These are phyloP conservation scores for Astraeus odoratus DNA, from an alignment of 768 basidiomycete species.

Conservation along the genomic window DNA sequence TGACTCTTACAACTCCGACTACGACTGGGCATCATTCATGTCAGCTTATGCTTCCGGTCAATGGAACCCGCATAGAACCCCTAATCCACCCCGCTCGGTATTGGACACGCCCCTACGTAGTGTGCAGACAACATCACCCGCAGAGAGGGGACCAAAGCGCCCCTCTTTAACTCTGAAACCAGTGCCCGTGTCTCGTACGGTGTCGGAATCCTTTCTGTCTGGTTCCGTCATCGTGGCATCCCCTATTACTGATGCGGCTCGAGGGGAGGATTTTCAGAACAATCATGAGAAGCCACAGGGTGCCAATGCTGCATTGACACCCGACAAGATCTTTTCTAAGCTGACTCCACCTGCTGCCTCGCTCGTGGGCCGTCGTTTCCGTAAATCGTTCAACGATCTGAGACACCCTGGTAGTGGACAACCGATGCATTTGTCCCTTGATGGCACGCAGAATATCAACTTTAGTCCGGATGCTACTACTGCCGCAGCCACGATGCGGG, in stretches of 20 bases:
- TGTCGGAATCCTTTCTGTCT: slow-evolving; percentile 9
- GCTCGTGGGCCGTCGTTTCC: slow-evolving; percentile 33
- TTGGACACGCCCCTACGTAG: slow-evolving; percentile 16
- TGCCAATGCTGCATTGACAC: slow-evolving; percentile 14
- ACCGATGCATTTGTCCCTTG: slow-evolving; percentile 21
- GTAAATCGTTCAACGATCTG: slow-evolving; percentile 41
- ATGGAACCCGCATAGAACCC: slow-evolving; percentile 74
- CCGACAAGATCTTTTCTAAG: slow-evolving; percentile 22
- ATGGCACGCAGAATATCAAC: slow-evolving; percentile 22
- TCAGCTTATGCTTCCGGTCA: slow-evolving; percentile 67
- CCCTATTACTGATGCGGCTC: slow-evolving; percentile 8
- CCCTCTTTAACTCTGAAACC: slow-evolving; percentile 1
- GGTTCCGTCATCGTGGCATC: slow-evolving; percentile 7
- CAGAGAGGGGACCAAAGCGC: slow-evolving; percentile 5
- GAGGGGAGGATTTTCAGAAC: slow-evolving; percentile 15
- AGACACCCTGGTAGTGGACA: slow-evolving; percentile 24
- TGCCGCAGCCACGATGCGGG: slow-evolving; percentile 75
- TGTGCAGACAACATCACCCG: slow-evolving; percentile 7
- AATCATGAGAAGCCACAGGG: not conserved
- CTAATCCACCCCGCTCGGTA: slow-evolving; percentile 44
- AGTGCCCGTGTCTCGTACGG: slow-evolving; percentile 2
- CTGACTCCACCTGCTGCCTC: slow-evolving; percentile 20
- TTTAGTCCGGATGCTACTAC: slow-evolving; percentile 51
- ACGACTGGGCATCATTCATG: slow-evolving; percentile 74
- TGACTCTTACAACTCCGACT: slow-evolving; percentile 23